Evolutionary conservation across 2,329 filamentous ascomycete genomes (phyloP).

Genomic region (Aureobasidium namibiae): DNA sequence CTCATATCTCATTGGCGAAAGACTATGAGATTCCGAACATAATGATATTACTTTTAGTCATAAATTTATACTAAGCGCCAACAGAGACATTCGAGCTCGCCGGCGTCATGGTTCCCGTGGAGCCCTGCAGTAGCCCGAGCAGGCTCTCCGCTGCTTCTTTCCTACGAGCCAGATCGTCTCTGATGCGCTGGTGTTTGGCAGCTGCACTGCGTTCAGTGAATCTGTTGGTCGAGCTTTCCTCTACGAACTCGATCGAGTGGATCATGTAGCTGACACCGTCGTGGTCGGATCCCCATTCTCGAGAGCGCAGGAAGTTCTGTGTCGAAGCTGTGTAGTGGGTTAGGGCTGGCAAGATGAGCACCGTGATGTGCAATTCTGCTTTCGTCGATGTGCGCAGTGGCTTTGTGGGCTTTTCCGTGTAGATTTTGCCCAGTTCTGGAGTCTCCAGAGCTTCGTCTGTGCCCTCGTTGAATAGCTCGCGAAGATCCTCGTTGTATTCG

Average conservation of each 20-base stretch:
- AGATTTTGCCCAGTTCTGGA: not conserved
- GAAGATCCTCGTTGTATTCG: constrained; percentile 36
- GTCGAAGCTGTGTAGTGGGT: constrained; percentile 67
- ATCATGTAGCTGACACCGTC: constrained; percentile 89
- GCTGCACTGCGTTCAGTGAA: constrained; percentile 38
- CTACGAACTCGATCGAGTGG: constrained; percentile 73
- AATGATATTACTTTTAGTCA: not conserved
- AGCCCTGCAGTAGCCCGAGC: constrained; percentile 9
- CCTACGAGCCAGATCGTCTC: constrained; percentile 27
- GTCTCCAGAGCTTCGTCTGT: not conserved
- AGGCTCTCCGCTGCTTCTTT: constrained; percentile 24
- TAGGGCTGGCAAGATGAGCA: constrained; percentile 73
- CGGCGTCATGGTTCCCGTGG: not conserved
- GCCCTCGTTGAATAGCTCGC: constrained; percentile 24
- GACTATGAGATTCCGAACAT: too few species aligned
- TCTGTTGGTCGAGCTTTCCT: constrained; percentile 53
- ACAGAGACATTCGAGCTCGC: constrained; percentile 3
- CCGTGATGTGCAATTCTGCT: constrained; percentile 77
- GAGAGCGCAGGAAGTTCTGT: constrained; percentile 72
- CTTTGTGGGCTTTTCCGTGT: constrained; percentile 33
- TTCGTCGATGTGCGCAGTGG: constrained; percentile 58
- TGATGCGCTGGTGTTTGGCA: constrained; percentile 42
- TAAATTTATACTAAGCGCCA: not conserved
- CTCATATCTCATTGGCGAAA: too few species aligned
- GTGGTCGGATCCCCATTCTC: constrained; percentile 67